Conservation (phyloP, 2,329 filamentous ascomycete species). For the Aspergillus jensenii region DNA sequence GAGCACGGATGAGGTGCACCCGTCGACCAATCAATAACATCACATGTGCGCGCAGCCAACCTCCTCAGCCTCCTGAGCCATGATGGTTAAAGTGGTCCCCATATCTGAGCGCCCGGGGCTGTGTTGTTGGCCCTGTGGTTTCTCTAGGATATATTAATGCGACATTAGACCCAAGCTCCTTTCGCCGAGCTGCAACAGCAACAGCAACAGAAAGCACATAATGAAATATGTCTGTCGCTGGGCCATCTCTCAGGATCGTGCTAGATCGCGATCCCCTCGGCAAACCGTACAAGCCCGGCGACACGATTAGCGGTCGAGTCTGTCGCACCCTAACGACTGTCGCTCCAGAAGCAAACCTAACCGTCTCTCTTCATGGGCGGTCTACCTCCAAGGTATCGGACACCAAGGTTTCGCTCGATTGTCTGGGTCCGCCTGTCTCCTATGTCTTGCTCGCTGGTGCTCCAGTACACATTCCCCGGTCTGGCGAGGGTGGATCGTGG, state of each 20-base stretch:
- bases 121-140: not conserved
- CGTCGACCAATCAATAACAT: not conserved
- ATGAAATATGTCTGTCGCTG: not conserved
- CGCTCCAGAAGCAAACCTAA: not conserved
- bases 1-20: too few species aligned
- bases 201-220: not conserved
- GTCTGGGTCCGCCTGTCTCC: not conserved
- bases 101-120: not conserved
- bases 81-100: not conserved
- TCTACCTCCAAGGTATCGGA: not conserved
- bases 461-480: slow-evolving; percentile 4
- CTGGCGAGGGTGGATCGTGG: not conserved
- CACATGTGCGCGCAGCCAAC: not conserved
- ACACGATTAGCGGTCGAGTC: slow-evolving; percentile 1
- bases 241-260: not conserved
- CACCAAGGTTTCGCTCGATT: not conserved
- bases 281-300: not conserved
- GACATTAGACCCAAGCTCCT: not conserved
- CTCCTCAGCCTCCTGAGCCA: too few species aligned
- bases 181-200: too few species aligned
- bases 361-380: not conserved
- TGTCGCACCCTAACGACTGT: not conserved
- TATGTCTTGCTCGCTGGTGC: not conserved
- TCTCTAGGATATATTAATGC: not conserved
- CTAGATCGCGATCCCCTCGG: not conserved